Base-by-base conservation (phyloP, 306 rosid genomes). In the Quercus robur region DNA sequence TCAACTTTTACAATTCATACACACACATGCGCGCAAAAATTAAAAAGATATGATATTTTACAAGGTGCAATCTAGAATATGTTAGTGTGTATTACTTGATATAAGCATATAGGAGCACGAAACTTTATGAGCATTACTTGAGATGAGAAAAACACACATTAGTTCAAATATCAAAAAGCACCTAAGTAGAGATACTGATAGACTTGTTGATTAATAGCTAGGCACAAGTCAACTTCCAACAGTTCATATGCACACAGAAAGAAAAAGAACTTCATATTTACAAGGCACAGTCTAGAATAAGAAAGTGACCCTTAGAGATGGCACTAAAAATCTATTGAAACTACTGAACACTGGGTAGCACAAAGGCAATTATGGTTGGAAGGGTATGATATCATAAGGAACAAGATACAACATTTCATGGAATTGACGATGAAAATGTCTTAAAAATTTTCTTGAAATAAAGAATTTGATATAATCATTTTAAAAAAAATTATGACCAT, bases 91-190 rank as follows among this genome's bases (percentile, higher is more conserved):
- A 38, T 38, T 38, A 38, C 3, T 38, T 7, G 46, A 38, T 38
- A 38, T 8, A 38, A 38, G 46, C 46, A 38, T 38, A 80, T 26
- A 76, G 71, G 51, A 83, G 80, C 76, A 82, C 57, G 74, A 56
- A 44, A 81, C 75, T 58, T 56, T 26, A 75, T 56, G 71, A 85
- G 85, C 64, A 77, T 77, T 73, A 78, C 59, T 75, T 56, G 46
- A 69, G 17, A 80, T 70, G 20, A 23, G 19, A 8, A 35, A 38
- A 38, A 38, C 26, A 67, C 57, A 72, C 64, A 71, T 13, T 12
- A 49, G 54, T 49, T 10, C 54, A 49, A 49, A 49, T 13, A 49
- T 70, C 75, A 70, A 10, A 54, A 20, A 44, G 38, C 25, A 38
- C 49, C 76, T 69, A 73, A 5, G 69, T 5, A 5, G 9, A 5